A percentile compares a stretch with the other conserved stretches of the same genome.
These are phyloP conservation scores for Crepidotus sp. DNA, from an alignment of 1,284 basidiomycete species.

Conservation along the genomic window DNA sequence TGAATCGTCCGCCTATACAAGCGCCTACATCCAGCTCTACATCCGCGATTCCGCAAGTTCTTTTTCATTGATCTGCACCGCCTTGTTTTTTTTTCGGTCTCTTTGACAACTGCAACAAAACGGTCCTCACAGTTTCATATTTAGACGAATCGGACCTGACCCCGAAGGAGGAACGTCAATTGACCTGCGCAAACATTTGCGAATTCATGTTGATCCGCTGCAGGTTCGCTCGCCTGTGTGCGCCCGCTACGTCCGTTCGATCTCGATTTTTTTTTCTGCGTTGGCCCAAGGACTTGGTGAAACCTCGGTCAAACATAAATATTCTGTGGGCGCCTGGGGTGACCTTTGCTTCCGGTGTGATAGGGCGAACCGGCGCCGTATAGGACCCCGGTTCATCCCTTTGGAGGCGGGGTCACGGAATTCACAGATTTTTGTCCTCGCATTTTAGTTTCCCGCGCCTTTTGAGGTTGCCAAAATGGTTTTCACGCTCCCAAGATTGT, in stretches of 20 bases:
- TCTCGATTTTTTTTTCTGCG: background rate
- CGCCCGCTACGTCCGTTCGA: background rate
- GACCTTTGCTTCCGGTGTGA: slow-evolving; percentile 3
- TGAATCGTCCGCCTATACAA: no score
- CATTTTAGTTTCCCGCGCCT: no score
- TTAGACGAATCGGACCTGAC: background rate
- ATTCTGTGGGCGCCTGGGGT: no score
- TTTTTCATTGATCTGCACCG: background rate
- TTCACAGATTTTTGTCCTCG: no score
- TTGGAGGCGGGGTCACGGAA: no score
- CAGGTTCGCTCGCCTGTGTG: slow-evolving; percentile 1
- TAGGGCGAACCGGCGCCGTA: no score
- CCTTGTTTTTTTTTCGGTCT: background rate
- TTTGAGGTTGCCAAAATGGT: no score
- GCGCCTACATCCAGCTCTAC: no score
- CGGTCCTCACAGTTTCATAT: background rate
- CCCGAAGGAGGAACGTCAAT: background rate
- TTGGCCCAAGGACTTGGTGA: slow-evolving; percentile 10
- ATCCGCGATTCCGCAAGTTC: no score
- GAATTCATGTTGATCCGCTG: background rate
- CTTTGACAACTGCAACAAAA: background rate
- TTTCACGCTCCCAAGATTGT: no score
- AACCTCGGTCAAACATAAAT: background rate
- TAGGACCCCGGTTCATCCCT: no score
- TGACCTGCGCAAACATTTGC: background rate